Evolutionary conservation across 129 eudicot genomes (phyloP).

Genomic region (Arctium lappa): DNA sequence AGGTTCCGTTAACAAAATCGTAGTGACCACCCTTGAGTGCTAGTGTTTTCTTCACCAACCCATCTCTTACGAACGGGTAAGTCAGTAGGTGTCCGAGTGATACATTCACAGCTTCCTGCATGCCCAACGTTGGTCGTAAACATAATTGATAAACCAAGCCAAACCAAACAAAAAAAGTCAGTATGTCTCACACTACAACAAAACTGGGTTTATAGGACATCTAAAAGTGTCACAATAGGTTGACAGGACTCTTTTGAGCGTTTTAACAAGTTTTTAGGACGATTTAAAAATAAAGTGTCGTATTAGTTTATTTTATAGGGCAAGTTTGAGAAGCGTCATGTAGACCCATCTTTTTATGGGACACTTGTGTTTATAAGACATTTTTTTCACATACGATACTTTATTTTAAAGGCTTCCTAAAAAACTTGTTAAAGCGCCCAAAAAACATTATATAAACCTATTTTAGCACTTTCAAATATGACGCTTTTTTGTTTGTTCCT

Average conservation of each 20-base stretch:
- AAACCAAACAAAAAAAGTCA: background rate
- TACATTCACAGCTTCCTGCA: constrained; percentile 90
- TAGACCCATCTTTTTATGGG: background rate
- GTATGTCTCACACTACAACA: background rate
- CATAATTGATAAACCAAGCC: background rate
- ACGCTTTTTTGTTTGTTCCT: background rate
- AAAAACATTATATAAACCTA: background rate
- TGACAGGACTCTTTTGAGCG: background rate
- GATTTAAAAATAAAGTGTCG: background rate
- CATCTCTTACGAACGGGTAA: constrained; percentile 90
- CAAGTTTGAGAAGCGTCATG: background rate
- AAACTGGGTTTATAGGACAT: background rate
- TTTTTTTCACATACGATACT: too few relatives aligned
- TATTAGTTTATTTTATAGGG: background rate
- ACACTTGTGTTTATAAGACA: too few relatives aligned
- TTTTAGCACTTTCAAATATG: background rate
- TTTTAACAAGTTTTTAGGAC: background rate
- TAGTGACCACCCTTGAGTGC: constrained; percentile 91
- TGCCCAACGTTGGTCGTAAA: background rate
- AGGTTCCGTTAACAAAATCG: constrained; percentile 86
- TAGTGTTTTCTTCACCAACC: constrained; percentile 78
- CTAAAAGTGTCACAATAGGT: background rate
- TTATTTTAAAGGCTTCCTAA: background rate
- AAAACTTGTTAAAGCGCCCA: background rate
- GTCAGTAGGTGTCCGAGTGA: constrained; percentile 77